Conservation (phyloP, 345 rosid species). For the Citrus cavaleriei region DNA sequence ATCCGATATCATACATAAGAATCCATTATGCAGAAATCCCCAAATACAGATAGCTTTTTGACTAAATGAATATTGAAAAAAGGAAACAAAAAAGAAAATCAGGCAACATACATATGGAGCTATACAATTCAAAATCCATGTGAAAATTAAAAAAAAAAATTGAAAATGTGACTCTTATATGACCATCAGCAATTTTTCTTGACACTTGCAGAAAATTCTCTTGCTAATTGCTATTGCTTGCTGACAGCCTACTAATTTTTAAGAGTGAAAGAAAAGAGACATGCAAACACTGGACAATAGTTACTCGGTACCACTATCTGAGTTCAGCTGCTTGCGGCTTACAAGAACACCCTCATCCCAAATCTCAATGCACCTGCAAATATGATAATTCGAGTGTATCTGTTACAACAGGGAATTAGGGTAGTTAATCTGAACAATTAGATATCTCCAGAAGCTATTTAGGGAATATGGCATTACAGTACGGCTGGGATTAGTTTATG, state of each 20-base stretch:
- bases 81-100: too few species aligned
- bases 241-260: not conserved
- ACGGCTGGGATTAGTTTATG: not conserved
- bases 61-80: too few species aligned
- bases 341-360: constrained; percentile 76
- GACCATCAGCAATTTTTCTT: too few species aligned
- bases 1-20: too few species aligned
- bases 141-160: too few species aligned
- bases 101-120: too few species aligned
- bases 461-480: not conserved
- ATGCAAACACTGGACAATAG: not conserved
- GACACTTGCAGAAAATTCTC: not conserved
- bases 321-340: constrained; percentile 47
- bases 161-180: too few species aligned
- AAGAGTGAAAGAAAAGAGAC: not conserved
- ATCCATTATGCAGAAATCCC: too few species aligned
- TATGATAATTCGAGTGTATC: not conserved
- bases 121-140: too few species aligned
- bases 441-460: not conserved
- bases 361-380: constrained; percentile 56
- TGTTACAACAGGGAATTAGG: not conserved
- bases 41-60: too few species aligned
- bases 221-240: not conserved
- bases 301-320: constrained; percentile 21
- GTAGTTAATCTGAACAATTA: not conserved